phyloP scores from a whole-genome alignment of 768 basidiomycete genomes.

The Grammothele lineata region DNA sequence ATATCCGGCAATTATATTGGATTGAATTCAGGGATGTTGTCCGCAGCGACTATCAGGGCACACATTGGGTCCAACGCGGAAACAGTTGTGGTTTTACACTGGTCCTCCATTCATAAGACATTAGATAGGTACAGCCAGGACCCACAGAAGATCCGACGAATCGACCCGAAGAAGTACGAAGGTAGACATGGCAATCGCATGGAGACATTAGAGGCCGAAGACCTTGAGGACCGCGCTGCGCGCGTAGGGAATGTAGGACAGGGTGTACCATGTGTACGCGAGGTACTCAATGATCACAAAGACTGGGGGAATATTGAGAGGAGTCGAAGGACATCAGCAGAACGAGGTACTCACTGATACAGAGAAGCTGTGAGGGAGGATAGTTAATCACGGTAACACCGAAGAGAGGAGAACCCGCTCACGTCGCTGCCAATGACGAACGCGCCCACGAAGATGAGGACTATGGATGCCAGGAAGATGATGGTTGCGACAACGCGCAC shows the following conservation, averaged over 20 bases:
- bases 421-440: conserved; percentile 72
- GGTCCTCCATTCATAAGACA: neutral
- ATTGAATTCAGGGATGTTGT: too few relatives aligned
- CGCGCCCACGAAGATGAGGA: conserved; percentile 79
- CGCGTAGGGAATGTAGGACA: conserved; percentile 91
- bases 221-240: conserved; percentile 65
- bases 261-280: conserved; percentile 86
- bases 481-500: conserved; percentile 80
- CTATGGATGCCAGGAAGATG: conserved; percentile 74
- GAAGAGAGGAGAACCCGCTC: conserved; percentile 27
- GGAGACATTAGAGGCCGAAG: conserved; percentile 39
- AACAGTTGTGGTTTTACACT: too few relatives aligned
- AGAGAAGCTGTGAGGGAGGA: conserved; percentile 49
- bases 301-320: conserved; percentile 40
- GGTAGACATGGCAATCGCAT: neutral
- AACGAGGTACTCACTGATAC: conserved; percentile 52
- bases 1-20: too few relatives aligned
- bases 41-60: too few relatives aligned
- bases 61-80: too few relatives aligned
- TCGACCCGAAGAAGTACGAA: neutral
- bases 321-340: conserved; percentile 1
- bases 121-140: neutral
- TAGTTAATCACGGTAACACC: neutral
- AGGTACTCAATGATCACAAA: conserved; percentile 91
- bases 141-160: neutral